Conservation (phyloP, 2,329 filamentous ascomycete genomes). For the Nemania sp. region DNA sequence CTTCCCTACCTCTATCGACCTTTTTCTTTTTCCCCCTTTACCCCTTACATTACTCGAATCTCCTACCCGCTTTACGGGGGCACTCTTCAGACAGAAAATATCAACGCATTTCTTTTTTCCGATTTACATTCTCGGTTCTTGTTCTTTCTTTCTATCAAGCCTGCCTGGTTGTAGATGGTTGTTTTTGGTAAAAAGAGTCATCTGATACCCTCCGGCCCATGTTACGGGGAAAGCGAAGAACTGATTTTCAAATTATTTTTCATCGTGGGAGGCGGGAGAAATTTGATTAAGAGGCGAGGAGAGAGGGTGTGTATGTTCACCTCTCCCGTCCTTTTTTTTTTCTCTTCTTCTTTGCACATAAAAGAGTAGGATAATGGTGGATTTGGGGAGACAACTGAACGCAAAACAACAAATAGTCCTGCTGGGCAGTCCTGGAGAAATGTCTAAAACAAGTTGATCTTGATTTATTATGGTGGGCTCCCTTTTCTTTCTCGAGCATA, state of each 20-base stretch:
- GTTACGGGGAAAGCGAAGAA: conserved; percentile 25
- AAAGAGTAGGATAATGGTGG: conserved; percentile 14
- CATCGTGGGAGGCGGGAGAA: background rate
- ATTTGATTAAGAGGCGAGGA: too few species aligned
- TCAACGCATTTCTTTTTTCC: conserved; percentile 1
- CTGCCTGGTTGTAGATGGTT: conserved; percentile 43
- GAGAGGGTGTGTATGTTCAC: conserved; percentile 12
- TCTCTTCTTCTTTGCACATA: conserved; percentile 11
- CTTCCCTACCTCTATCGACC: too few species aligned
- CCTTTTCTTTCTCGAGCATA: background rate
- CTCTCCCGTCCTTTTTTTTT: background rate
- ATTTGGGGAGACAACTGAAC: conserved; percentile 11
- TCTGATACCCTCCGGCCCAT: conserved; percentile 39
- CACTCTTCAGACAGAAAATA: conserved; percentile 22
- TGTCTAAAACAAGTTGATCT: conserved; percentile 24
- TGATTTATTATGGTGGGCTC: conserved; percentile 11
- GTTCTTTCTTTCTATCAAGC: conserved; percentile 24
- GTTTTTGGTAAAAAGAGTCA: conserved; percentile 27
- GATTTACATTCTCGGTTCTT: conserved; percentile 9
- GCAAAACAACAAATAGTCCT: conserved; percentile 28
- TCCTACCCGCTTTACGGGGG: too few species aligned
- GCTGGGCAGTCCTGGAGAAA: conserved; percentile 35
- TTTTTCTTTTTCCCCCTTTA: too few species aligned
- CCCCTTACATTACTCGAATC: too few species aligned
- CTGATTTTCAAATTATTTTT: conserved; percentile 3